phyloP scores from a whole-genome alignment of 441 rosid species.

The Euphorbia celastroides region DNA sequence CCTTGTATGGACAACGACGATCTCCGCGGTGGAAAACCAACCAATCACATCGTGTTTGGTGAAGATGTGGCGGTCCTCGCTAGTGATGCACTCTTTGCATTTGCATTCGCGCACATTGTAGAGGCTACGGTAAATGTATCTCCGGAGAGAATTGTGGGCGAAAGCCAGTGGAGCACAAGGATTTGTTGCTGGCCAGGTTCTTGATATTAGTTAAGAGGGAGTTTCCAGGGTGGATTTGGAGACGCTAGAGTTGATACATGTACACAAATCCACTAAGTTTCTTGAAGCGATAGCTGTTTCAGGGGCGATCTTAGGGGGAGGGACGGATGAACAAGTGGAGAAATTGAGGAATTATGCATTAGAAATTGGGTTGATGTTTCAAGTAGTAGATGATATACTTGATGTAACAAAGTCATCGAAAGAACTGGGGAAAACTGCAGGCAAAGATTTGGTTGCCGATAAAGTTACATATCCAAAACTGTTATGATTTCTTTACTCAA shows the following conservation, averaged over 20 bases:
- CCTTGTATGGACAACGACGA: conserved; percentile 94
- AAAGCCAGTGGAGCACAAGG: conserved; percentile 62
- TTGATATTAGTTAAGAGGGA: conserved; percentile 69
- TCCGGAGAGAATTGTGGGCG: conserved; percentile 48
- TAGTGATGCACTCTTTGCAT: conserved; percentile 80
- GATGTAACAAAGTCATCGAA: conserved; percentile 72
- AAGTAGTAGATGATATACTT: too few relatives aligned
- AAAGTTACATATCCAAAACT: conserved; percentile 85
- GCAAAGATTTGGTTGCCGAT: conserved; percentile 55
- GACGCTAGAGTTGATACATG: conserved; percentile 72
- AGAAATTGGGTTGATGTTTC: too few relatives aligned
- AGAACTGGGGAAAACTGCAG: conserved; percentile 85
- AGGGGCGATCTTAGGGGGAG: conserved; percentile 83
- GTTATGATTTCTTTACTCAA: too few relatives aligned
- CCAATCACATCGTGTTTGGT: conserved; percentile 75
- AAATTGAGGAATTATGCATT: conserved; percentile 66
- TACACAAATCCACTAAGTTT: conserved; percentile 81
- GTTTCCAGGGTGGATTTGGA: conserved; percentile 47
- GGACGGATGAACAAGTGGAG: conserved; percentile 64
- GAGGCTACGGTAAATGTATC: conserved; percentile 45
- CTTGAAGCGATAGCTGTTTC: conserved; percentile 74
- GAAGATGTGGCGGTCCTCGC: conserved; percentile 81
- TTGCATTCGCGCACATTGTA: conserved; percentile 70
- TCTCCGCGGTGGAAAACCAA: conserved; percentile 83
- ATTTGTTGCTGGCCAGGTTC: conserved; percentile 85